phyloP scores from a whole-genome alignment of 352 stramenopile species.

The Blastocystis sp. region DNA sequence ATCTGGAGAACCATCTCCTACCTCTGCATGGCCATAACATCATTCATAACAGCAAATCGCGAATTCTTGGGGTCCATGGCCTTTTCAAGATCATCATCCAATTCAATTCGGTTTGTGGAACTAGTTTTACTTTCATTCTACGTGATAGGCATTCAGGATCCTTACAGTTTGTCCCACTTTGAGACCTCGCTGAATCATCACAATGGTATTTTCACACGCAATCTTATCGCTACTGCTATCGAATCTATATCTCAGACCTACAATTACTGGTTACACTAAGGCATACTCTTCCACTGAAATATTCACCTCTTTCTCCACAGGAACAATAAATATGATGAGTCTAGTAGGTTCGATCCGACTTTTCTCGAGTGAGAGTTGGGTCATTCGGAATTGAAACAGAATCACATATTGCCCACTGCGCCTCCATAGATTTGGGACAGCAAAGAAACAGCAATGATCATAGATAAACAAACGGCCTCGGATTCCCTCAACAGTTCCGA shows the following conservation, averaged over 20 bases:
- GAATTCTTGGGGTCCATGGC: conserved; percentile 1
- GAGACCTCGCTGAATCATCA: neutral
- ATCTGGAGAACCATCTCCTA: neutral
- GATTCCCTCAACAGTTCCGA: neutral
- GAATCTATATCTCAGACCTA: neutral
- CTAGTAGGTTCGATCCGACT: neutral
- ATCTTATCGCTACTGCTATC: neutral
- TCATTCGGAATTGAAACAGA: neutral
- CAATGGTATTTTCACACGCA: conserved; percentile 19
- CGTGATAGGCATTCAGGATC: neutral
- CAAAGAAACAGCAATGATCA: neutral
- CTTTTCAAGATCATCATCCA: conserved; percentile 1
- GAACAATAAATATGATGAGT: neutral
- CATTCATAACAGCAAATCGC: neutral
- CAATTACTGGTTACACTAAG: neutral
- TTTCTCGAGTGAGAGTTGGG: neutral
- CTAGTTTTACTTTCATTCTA: neutral
- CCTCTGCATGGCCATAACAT: conserved; percentile 37
- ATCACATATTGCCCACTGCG: neutral
- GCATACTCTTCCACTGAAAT: neutral
- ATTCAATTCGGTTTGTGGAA: neutral
- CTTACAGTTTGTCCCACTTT: neutral
- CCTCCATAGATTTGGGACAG: neutral
- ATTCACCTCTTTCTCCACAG: neutral
- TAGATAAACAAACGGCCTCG: conserved; percentile 35